These are phyloP conservation scores for Nicotiana obtusifolia DNA, from an alignment of 257 asterid species.

Conservation along the genomic window DNA sequence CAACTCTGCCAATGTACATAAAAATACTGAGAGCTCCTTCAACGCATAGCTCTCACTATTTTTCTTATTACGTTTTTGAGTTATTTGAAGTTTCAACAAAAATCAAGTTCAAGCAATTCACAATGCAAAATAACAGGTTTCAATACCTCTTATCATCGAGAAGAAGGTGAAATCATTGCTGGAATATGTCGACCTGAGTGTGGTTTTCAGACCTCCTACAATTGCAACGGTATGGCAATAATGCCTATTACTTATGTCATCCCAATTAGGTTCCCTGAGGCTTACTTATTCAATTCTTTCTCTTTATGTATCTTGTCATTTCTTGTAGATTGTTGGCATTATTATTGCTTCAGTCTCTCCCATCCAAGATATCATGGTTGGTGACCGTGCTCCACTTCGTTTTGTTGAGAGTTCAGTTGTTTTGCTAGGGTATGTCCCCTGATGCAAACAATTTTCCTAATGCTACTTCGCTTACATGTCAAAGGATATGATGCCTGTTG, in stretches of 20 bases:
- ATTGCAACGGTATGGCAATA: conserved; percentile 31
- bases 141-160: conserved; percentile 8
- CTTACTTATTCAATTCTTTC: neutral
- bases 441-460: neutral
- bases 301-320: neutral
- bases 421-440: conserved; percentile 29
- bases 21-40: neutral
- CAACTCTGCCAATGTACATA: neutral
- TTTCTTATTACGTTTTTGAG: neutral
- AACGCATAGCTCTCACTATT: neutral
- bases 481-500: neutral
- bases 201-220: conserved; percentile 36
- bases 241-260: neutral
- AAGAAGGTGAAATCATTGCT: conserved; percentile 15
- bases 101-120: neutral
- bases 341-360: conserved; percentile 24
- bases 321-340: conserved; percentile 29
- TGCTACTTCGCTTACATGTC: neutral
- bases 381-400: conserved; percentile 28
- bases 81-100: neutral
- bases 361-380: conserved; percentile 21
- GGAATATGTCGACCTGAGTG: conserved; percentile 15
- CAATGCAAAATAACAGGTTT: conserved; percentile 13
- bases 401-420: conserved; percentile 22
- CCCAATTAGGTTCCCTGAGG: neutral